Conservation (phyloP, 768 basidiomycete genomes). For the Suillus brevipes region DNA sequence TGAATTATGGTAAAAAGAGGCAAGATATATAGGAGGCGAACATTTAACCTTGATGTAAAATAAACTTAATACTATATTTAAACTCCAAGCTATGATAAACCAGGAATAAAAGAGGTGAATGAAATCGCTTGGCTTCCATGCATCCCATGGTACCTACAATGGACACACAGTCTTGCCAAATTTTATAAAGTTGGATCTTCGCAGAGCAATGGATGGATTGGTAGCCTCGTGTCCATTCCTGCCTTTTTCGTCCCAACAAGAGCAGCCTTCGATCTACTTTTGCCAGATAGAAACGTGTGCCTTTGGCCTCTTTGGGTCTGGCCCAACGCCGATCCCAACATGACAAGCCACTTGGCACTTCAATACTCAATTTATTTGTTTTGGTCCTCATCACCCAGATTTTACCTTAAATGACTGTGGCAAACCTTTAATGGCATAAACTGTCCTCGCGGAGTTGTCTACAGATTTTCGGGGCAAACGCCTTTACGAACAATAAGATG, state of each 20-base stretch:
- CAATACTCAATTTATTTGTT: not conserved
- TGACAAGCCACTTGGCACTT: slow-evolving; percentile 1
- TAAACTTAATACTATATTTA: not conserved
- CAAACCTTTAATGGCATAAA: slow-evolving; percentile 21
- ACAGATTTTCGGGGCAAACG: not conserved
- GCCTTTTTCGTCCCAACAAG: slow-evolving; percentile 28
- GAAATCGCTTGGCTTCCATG: not conserved
- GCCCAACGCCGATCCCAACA: not conserved
- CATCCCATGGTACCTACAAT: not conserved
- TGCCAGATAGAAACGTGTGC: not conserved
- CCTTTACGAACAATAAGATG: slow-evolving; percentile 13
- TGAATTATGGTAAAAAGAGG: not conserved
- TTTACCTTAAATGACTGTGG: slow-evolving; percentile 14
- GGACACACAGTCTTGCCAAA: not conserved
- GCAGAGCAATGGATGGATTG: slow-evolving; percentile 11
- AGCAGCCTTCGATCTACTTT: slow-evolving; percentile 14
- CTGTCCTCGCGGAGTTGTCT: slow-evolving; percentile 29
- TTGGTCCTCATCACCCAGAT: slow-evolving; percentile 4
- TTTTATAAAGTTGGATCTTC: slow-evolving; percentile 6
- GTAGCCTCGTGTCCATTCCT: slow-evolving; percentile 18
- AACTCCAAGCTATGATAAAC: slow-evolving; percentile 6
- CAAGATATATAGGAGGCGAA: slow-evolving; percentile 6
- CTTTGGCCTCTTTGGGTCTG: not conserved
- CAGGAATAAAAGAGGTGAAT: not conserved
- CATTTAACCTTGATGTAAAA: not conserved